These are phyloP conservation scores for Mollisia scopiformis DNA, from an alignment of 2,329 filamentous ascomycete genomes.

Conservation along the genomic window DNA sequence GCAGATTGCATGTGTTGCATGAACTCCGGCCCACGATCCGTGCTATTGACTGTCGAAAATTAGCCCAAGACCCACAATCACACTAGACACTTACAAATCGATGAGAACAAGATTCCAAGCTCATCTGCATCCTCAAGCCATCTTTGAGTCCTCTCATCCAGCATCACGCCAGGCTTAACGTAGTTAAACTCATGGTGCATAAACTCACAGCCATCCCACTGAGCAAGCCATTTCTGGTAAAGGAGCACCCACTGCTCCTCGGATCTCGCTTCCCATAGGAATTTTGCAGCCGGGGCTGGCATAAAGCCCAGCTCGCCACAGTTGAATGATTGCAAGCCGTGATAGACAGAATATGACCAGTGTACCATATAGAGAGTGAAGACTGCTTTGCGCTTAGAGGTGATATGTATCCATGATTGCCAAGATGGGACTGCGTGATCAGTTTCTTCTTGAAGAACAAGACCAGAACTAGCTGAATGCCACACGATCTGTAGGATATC, in stretches of 20 bases:
- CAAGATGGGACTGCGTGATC: conserved; percentile 37
- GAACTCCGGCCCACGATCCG: conserved; percentile 7
- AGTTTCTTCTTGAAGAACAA: conserved; percentile 41
- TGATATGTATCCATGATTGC: conserved; percentile 50
- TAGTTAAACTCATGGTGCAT: conserved; percentile 38
- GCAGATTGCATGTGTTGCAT: not conserved
- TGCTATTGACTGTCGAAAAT: conserved; percentile 8
- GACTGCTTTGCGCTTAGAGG: conserved; percentile 54
- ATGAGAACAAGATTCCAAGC: conserved; percentile 43
- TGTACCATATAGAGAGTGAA: conserved; percentile 41
- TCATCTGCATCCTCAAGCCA: conserved; percentile 48
- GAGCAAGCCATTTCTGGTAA: conserved; percentile 39
- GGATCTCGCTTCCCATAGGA: conserved; percentile 41
- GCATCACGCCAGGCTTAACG: conserved; percentile 33
- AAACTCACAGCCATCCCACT: conserved; percentile 38
- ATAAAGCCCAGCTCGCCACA: conserved; percentile 42
- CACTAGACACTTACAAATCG: conserved; percentile 35
- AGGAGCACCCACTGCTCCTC: conserved; percentile 38
- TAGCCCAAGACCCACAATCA: not conserved
- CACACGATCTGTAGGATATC: conserved; percentile 37
- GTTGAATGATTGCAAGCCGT: conserved; percentile 38
- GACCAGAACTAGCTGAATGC: conserved; percentile 37
- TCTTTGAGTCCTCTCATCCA: conserved; percentile 39
- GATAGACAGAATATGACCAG: conserved; percentile 43
- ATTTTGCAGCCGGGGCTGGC: conserved; percentile 42